Conservation (phyloP, 495 filamentous ascomycete genomes). For the Penicillium simplicissimum region DNA sequence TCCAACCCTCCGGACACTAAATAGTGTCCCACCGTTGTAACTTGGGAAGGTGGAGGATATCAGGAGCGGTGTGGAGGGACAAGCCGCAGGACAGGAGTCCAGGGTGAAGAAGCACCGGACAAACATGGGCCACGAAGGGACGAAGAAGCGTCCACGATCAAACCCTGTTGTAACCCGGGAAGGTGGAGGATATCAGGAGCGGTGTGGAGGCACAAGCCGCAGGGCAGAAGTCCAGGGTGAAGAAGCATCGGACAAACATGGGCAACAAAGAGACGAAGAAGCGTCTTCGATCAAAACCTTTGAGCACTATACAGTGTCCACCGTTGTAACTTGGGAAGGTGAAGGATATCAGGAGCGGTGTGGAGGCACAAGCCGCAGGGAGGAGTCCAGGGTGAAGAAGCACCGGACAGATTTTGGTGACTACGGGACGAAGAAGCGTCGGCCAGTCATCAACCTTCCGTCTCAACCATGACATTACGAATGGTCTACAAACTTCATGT, state of each 20-base stretch:
- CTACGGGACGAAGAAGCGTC: background rate
- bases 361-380: slow-evolving; percentile 3
- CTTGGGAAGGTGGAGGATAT: background rate
- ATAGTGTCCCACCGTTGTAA: too few relatives aligned
- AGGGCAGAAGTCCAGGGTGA: too few relatives aligned
- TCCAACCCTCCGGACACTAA: too few relatives aligned
- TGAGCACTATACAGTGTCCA: too few relatives aligned
- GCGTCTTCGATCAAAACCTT: too few relatives aligned
- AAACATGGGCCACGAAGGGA: too few relatives aligned
- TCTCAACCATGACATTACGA: background rate
- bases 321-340: background rate
- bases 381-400: slow-evolving; percentile 2
- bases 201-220: slow-evolving; percentile 8
- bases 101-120: too few relatives aligned
- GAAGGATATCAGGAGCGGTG: background rate
- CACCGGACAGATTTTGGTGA: background rate
- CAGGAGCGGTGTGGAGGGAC: slow-evolving; percentile 2
- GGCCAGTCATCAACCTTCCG: background rate
- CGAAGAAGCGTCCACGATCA: too few relatives aligned
- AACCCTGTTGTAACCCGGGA: background rate
- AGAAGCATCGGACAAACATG: too few relatives aligned
- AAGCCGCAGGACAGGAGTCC: too few relatives aligned
- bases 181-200: background rate
- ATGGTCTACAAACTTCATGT: background rate
- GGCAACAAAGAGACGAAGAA: too few relatives aligned